Conservation (phyloP, 306 rosid species). For the apple (Malus domestica) region DNA sequence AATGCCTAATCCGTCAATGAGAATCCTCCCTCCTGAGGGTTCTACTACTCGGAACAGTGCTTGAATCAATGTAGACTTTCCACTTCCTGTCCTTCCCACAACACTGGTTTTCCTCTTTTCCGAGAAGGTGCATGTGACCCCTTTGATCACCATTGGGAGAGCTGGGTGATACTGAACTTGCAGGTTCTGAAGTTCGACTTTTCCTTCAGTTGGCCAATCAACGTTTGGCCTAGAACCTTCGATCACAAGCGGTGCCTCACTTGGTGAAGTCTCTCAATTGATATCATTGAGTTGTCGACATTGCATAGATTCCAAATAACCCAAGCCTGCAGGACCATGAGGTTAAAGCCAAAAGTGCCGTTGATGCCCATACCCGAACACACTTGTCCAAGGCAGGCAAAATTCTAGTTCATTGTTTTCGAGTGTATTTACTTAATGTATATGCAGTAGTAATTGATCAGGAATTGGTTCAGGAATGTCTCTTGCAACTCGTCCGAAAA, state of each 20-base stretch:
- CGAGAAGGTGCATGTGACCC: constrained; percentile 62
- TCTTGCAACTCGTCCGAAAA: too few relatives aligned
- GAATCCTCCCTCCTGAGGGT: too few relatives aligned
- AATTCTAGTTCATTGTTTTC: too few relatives aligned
- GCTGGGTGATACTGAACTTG: constrained; percentile 54
- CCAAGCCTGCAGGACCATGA: constrained; percentile 77
- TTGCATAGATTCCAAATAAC: constrained; percentile 95
- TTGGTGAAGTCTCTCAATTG: constrained; percentile 68
- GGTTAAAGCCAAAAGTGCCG: constrained; percentile 42
- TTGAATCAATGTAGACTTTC: too few relatives aligned
- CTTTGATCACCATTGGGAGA: constrained; percentile 70
- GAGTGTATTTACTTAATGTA: too few relatives aligned
- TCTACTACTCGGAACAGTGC: too few relatives aligned
- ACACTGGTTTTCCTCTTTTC: constrained; percentile 16
- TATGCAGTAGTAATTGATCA: too few relatives aligned
- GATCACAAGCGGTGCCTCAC: constrained; percentile 60
- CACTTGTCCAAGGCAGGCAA: too few relatives aligned
- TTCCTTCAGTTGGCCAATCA: constrained; percentile 73
- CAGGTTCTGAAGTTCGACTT: constrained; percentile 49
- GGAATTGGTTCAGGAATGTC: too few relatives aligned
- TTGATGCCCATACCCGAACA: too few relatives aligned
- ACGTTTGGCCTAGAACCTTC: constrained; percentile 49
- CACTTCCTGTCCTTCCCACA: too few relatives aligned
- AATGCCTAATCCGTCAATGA: too few relatives aligned
- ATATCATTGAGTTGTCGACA: constrained; percentile 87